Evolutionary conservation across 805 yeast genomes (phyloP), one percentile per base, ranked within the genome.

Genomic region (Saccharomycopsis sp.): DNA sequence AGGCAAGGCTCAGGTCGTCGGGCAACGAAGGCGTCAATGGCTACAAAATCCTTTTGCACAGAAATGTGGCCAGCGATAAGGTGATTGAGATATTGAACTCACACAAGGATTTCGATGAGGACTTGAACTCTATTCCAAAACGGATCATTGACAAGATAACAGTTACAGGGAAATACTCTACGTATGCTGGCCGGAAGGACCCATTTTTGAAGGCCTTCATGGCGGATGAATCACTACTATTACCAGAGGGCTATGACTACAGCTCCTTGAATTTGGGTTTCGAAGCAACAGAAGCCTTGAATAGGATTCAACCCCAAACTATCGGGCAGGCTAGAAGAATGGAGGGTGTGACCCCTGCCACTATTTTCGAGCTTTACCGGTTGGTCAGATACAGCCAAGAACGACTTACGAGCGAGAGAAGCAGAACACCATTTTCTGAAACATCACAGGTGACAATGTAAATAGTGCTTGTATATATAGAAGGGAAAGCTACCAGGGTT

Each of bases 271-370:
- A 73, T 13, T 73, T 89, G n/a, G 82, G 94, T 2, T 67, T 73
- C 19, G 96, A 89, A 54, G 88, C 78, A 21, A 73, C 81, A 42
- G 66, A 64, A 13, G 61, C 82, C 8, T 64, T 92, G 41, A 83
- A 85, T 52, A 67, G 69, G 8, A 76, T 85, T 12, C 80, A 83
- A 47, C 98, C 98, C 0, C 74, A 75, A 40, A 92, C 96, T 0
- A 75, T 92, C 34, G 97, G 97, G 0, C 97, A 92, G 57, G 97
- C 97, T 0, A 71, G 95, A 56, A 68, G 97, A 51, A 81, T 89
- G 9, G 94, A 92, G 53, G 97, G 98, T 1, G 77, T 92, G 2
- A 89, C 97, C 0, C 95, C 97, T 0, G 89, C 96, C 0, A 92
- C 96, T 0, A 65, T 85, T 13, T 81, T 86, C 48, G 94, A 84